Conservation (phyloP, 306 rosid species). For the Astragalus glycyphyllos region DNA sequence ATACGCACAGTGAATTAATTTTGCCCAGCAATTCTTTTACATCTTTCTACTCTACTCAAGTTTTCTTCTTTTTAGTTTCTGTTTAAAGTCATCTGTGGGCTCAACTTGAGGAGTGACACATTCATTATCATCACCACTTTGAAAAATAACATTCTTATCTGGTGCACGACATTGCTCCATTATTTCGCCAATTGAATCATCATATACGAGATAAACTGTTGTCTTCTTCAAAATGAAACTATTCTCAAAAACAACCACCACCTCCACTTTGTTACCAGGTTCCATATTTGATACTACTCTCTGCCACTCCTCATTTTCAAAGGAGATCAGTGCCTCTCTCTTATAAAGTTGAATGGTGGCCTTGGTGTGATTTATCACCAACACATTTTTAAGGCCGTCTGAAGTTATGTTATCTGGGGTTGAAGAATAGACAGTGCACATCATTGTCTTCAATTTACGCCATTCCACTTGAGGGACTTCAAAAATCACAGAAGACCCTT, state of each 20-base stretch:
- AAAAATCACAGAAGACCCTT: slow-evolving; percentile 33
- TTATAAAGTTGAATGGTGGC: slow-evolving; percentile 22
- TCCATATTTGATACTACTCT: slow-evolving; percentile 17
- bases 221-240: slow-evolving; percentile 11
- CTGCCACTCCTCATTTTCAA: slow-evolving; percentile 36
- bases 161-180: neutral
- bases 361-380: slow-evolving; percentile 38
- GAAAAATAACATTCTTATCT: neutral
- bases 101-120: neutral
- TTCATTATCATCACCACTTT: neutral
- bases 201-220: slow-evolving; percentile 28
- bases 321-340: slow-evolving; percentile 10
- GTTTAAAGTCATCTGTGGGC: neutral
- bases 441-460: slow-evolving; percentile 26
- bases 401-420: neutral
- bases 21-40: neutral
- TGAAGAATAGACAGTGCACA: slow-evolving; percentile 23
- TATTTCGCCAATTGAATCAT: neutral
- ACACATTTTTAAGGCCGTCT: slow-evolving; percentile 10
- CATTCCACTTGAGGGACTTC: slow-evolving; percentile 34
- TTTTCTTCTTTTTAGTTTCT: slow-evolving; percentile 12
- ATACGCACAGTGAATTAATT: neutral
- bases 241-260: slow-evolving; percentile 9
- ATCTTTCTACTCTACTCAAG: neutral
- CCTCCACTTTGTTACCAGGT: slow-evolving; percentile 26